Percentiles rank a stretch among this genome's conserved stretches.
Evolutionary conservation across 2,329 filamentous ascomycete species (phyloP).

Genomic region (Aspergillus melleus): DNA sequence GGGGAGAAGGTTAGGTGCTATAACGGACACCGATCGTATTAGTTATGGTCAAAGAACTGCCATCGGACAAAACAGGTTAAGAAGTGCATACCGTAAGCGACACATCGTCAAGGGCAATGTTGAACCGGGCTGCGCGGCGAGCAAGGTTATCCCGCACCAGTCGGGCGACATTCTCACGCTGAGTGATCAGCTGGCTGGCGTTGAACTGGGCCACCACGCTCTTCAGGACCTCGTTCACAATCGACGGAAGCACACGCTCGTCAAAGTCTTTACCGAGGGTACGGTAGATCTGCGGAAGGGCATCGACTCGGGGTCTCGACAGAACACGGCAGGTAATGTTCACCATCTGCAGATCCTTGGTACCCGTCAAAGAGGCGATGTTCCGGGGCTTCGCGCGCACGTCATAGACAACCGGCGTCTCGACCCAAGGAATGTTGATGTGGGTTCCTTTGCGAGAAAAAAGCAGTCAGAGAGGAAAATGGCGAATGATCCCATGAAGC

Average conservation of each 20-base stretch:
- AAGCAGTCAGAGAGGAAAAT: neutral
- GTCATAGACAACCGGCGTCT: conserved; percentile 95
- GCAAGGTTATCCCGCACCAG: conserved; percentile 92
- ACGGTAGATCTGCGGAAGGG: conserved; percentile 94
- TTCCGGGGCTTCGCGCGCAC: conserved; percentile 97
- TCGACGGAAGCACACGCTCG: conserved; percentile 92
- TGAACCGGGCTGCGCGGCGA: conserved; percentile 88
- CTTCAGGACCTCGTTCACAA: conserved; percentile 98
- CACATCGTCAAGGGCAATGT: conserved; percentile 96
- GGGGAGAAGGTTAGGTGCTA: conserved; percentile 69
- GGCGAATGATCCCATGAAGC: conserved; percentile 3
- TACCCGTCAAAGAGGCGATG: conserved; percentile 93
- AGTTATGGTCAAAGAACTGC: neutral
- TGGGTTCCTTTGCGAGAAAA: conserved; percentile 69
- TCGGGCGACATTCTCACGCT: conserved; percentile 92
- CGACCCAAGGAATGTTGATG: conserved; percentile 92
- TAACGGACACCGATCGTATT: conserved; percentile 4
- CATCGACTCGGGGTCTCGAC: conserved; percentile 81
- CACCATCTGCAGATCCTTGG: conserved; percentile 99
- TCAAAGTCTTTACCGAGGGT: conserved; percentile 96
- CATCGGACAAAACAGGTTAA: neutral
- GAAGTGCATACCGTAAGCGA: conserved; percentile 74
- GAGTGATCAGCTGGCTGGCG: conserved; percentile 95
- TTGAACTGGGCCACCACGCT: conserved; percentile 99
- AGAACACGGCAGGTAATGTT: conserved; percentile 99